phyloP scores from a whole-genome alignment of 2,329 filamentous ascomycete genomes.

The Cordyceps fumosorosea region DNA sequence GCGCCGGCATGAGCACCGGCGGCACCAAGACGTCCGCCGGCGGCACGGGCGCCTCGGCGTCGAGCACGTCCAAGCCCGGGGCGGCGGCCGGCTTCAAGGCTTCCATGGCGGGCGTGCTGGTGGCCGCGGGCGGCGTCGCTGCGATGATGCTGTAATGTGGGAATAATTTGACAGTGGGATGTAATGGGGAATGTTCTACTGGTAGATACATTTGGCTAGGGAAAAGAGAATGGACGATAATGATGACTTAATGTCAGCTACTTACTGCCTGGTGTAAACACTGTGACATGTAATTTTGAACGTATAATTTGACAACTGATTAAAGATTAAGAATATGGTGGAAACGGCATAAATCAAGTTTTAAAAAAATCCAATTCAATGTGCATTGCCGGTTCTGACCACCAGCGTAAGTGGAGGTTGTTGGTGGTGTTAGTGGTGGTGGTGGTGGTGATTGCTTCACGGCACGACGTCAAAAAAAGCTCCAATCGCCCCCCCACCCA shows the following conservation, averaged over 20 bases:
- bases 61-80: background rate
- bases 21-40: background rate
- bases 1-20: background rate
- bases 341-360: background rate
- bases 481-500: background rate
- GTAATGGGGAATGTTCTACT: background rate
- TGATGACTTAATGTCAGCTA: background rate
- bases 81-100: background rate
- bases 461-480: background rate
- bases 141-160: slow-evolving; percentile 4
- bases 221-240: background rate
- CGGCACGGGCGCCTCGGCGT: no score
- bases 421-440: background rate
- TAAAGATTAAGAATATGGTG: no score
- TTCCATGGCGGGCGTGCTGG: background rate
- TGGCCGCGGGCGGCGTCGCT: slow-evolving; percentile 2
- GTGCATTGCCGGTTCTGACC: no score
- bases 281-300: no score
- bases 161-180: no score
- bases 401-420: no score
- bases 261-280: no score
- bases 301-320: no score
- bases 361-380: background rate
- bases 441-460: background rate
- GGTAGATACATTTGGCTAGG: background rate